A percentile compares a stretch with the other conserved stretches of the same genome.
Evolutionary conservation across 352 stramenopile species (phyloP).

Genomic region (Phytopythium delawarense): DNA sequence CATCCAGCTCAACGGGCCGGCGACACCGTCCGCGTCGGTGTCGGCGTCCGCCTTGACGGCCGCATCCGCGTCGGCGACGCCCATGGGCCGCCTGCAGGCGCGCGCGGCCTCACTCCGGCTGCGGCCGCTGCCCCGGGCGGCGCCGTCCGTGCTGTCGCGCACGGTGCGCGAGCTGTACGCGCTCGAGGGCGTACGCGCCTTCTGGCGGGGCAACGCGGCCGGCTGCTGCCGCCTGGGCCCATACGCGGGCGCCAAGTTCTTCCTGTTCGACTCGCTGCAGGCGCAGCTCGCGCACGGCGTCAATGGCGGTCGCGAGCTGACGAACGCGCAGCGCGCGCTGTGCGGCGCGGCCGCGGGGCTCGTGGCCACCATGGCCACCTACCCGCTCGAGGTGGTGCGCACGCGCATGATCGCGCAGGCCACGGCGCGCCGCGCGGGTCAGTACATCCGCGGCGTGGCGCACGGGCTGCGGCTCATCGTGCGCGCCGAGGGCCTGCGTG

Average conservation of each 20-base stretch:
- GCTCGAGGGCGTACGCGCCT: slow-evolving; percentile 61
- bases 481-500: slow-evolving; percentile 51
- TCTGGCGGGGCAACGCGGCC: slow-evolving; percentile 76
- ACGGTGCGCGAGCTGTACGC: slow-evolving; percentile 61
- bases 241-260: slow-evolving; percentile 82
- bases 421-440: slow-evolving; percentile 15
- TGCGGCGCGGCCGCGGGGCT: slow-evolving; percentile 61
- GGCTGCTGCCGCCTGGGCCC: slow-evolving; percentile 74
- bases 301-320: slow-evolving; percentile 24
- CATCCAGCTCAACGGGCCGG: slow-evolving; percentile 66
- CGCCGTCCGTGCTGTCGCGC: slow-evolving; percentile 25
- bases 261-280: slow-evolving; percentile 70
- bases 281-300: slow-evolving; percentile 20
- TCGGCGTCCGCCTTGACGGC: background rate
- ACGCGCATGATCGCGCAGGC: slow-evolving; percentile 77
- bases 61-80: slow-evolving; percentile 14
- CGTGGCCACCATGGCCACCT: slow-evolving; percentile 67
- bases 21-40: background rate
- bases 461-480: slow-evolving; percentile 63
- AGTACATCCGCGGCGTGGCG: slow-evolving; percentile 45
- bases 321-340: slow-evolving; percentile 44
- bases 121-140: background rate
- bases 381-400: slow-evolving; percentile 79
- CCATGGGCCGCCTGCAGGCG: slow-evolving; percentile 9
- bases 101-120: background rate